Conservation (phyloP, 768 basidiomycete genomes). For the Pleurotus cornucopiae region DNA sequence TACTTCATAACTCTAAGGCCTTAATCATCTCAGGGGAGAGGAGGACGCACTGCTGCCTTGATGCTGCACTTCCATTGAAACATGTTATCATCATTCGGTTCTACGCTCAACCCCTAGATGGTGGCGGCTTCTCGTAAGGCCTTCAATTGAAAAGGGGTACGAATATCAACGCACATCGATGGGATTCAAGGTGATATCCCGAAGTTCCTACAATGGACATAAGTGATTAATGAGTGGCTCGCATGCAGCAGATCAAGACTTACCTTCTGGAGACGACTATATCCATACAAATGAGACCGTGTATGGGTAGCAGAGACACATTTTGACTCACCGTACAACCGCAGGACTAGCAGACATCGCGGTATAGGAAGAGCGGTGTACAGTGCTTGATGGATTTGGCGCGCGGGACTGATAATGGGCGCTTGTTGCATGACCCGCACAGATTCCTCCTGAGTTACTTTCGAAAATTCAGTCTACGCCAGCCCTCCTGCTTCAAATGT, state of each 20-base stretch:
- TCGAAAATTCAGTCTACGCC: neutral
- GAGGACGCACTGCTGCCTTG: conserved; percentile 60
- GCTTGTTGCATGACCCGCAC: no score
- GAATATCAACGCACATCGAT: conserved; percentile 43
- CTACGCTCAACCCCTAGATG: conserved; percentile 56
- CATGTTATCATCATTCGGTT: conserved; percentile 66
- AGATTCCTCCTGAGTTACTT: no score
- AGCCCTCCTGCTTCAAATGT: conserved; percentile 18
- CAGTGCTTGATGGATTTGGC: no score
- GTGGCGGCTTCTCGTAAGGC: neutral
- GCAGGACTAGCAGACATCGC: neutral
- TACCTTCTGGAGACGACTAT: conserved; percentile 76
- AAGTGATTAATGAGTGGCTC: no score
- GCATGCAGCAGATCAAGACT: neutral
- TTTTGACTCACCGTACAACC: no score
- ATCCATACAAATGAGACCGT: conserved; percentile 3
- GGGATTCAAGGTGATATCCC: conserved; percentile 56
- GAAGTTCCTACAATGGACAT: conserved; percentile 51
- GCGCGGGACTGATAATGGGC: no score
- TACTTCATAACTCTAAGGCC: conserved; percentile 21
- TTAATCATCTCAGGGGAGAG: neutral
- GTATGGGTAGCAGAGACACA: no score
- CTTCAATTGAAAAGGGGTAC: neutral
- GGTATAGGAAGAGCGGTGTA: neutral
- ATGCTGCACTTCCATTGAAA: conserved; percentile 76